Percentiles rank a stretch among this genome's conserved stretches.
Evolutionary conservation across 768 basidiomycete genomes (phyloP).

Genomic region (Amanita molliuscula): DNA sequence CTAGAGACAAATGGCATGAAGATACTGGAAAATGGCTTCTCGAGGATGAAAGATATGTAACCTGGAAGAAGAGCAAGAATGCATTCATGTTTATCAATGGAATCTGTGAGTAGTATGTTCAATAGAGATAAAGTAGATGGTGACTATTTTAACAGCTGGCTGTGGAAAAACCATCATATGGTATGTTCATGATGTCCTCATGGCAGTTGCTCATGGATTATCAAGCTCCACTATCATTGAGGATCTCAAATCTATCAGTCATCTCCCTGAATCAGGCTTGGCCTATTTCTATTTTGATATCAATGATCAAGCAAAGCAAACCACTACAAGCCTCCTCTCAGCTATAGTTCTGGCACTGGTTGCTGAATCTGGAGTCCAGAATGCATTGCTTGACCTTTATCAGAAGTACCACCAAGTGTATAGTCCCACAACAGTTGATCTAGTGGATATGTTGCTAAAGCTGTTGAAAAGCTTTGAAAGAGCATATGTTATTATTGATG

Average conservation of each 20-base stretch:
- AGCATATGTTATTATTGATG: slow-evolving; percentile 2
- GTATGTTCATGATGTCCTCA: background rate
- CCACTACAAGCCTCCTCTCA: background rate
- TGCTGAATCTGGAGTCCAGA: background rate
- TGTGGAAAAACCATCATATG: slow-evolving; percentile 3
- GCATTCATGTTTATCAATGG: background rate
- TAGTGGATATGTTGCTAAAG: background rate
- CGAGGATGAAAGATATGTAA: background rate
- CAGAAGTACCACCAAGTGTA: background rate
- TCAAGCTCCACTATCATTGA: slow-evolving; percentile 1
- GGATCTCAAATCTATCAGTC: background rate
- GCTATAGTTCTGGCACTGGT: background rate
- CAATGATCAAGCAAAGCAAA: background rate
- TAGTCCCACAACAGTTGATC: background rate
- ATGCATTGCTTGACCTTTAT: background rate
- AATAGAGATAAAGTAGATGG: background rate
- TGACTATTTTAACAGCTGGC: background rate
- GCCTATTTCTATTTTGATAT: slow-evolving; percentile 3
- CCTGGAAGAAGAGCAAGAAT: background rate
- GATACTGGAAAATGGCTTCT: background rate
- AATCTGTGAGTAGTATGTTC: background rate
- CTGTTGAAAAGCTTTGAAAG: background rate
- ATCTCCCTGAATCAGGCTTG: background rate
- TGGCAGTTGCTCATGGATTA: background rate
- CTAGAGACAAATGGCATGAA: background rate